Evolutionary conservation across 2,329 filamentous ascomycete species (phyloP).

Genomic region (Pleomassaria siparia): DNA sequence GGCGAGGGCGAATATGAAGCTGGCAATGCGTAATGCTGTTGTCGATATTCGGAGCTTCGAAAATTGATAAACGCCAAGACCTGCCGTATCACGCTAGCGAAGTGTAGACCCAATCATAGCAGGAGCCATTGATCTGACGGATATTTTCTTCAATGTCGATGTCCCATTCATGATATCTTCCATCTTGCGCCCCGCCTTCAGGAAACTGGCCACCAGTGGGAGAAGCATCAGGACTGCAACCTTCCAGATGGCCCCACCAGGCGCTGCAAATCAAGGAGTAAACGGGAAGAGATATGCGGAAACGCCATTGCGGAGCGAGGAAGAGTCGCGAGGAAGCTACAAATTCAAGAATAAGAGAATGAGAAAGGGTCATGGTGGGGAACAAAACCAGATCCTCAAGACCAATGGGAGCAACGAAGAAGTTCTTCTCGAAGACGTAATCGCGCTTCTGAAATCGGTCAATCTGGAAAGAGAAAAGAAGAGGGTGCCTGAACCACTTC

Average conservation of each 20-base stretch:
- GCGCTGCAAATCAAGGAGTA: conserved; percentile 33
- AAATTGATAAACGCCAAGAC: conserved; percentile 23
- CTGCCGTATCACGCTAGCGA: conserved; percentile 16
- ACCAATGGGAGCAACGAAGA: conserved; percentile 53
- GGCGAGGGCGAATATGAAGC: neutral
- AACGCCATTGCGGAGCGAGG: conserved; percentile 35
- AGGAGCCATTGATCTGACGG: conserved; percentile 19
- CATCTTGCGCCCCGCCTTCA: conserved; percentile 18
- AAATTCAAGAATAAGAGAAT: conserved; percentile 52
- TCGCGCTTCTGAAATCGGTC: conserved; percentile 44
- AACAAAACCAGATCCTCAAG: conserved; percentile 36
- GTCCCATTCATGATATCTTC: conserved; percentile 18
- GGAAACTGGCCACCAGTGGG: conserved; percentile 24
- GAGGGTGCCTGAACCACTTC: conserved; percentile 47
- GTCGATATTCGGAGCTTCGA: conserved; percentile 15
- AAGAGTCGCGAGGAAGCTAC: conserved; percentile 38
- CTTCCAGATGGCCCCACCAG: conserved; percentile 37
- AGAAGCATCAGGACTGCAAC: conserved; percentile 12
- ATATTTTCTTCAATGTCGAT: too few species aligned
- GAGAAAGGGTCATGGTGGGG: conserved; percentile 44
- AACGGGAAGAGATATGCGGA: conserved; percentile 38
- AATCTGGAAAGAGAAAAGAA: conserved; percentile 24
- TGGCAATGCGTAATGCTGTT: conserved; percentile 15
- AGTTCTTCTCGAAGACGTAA: conserved; percentile 50
- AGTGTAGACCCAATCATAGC: conserved; percentile 21